phyloP scores from a whole-genome alignment of 192 early-diverging fungal genomes.

The Coemansia sp. region DNA sequence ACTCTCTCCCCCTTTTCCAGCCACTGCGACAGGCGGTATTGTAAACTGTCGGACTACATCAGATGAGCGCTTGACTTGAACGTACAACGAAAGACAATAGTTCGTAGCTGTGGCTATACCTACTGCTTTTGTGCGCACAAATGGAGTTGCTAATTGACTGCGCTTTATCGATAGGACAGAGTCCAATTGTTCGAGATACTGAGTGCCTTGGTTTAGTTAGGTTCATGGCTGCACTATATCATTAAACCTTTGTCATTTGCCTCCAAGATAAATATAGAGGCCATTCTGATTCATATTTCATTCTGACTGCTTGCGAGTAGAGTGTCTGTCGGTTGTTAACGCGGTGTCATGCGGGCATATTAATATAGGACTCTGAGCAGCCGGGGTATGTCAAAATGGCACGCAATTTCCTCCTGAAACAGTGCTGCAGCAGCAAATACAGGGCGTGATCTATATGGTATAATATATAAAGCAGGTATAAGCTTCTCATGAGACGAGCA shows the following conservation, averaged over 20 bases:
- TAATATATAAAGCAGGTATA: neutral
- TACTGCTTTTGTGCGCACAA: neutral
- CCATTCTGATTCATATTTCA: neutral
- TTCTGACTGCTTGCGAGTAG: neutral
- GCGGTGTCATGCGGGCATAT: neutral
- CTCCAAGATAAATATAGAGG: neutral
- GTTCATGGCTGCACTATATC: neutral
- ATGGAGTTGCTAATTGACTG: neutral
- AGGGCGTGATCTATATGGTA: constrained; percentile 4
- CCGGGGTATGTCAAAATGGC: neutral
- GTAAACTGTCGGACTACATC: neutral
- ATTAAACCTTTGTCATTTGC: neutral
- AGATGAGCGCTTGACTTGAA: neutral
- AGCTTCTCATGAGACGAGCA: neutral
- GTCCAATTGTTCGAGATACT: neutral
- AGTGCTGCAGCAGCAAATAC: neutral
- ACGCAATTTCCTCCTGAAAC: neutral
- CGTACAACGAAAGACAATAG: neutral
- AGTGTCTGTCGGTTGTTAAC: neutral
- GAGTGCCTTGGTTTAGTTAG: neutral
- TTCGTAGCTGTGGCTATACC: neutral
- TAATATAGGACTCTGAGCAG: neutral
- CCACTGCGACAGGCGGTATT: neutral
- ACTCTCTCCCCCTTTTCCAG: neutral
- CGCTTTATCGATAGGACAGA: neutral